phyloP scores from a whole-genome alignment of 163 green algal species.

The Scenedesmus sp. region DNA sequence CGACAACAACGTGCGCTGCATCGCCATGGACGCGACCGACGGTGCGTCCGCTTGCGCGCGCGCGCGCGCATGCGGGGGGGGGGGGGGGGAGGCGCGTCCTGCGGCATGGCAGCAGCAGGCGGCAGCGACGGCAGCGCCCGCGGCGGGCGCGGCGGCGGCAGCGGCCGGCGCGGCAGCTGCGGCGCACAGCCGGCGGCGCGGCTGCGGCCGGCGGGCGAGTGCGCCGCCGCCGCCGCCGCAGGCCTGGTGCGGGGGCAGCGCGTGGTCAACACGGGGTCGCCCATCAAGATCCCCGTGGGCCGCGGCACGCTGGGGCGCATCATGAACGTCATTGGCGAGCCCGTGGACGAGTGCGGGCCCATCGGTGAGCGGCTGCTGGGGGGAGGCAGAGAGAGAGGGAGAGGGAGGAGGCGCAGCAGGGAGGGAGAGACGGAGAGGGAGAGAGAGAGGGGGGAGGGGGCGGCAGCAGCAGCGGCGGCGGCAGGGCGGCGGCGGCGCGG shows the following conservation, averaged over 20 bases:
- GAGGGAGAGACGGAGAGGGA: not conserved
- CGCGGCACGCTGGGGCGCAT: slow-evolving; percentile 97
- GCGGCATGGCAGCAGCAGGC: not conserved
- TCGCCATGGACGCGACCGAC: slow-evolving; percentile 99
- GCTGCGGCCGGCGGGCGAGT: not conserved
- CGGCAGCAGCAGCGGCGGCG: not conserved
- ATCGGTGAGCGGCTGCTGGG: slow-evolving; percentile 77
- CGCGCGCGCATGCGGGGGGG: too few species aligned
- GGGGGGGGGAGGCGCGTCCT: too few species aligned
- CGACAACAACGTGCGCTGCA: slow-evolving; percentile 98
- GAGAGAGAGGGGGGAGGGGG: not conserved
- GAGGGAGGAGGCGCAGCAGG: too few species aligned
- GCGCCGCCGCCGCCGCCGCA: not conserved
- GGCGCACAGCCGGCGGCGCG: not conserved
- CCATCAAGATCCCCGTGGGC: slow-evolving; percentile 98
- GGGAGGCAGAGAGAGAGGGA: too few species aligned
- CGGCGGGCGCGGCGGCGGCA: too few species aligned
- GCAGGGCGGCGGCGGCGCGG: not conserved
- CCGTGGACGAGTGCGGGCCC: slow-evolving; percentile 97
- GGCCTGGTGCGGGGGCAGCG: slow-evolving; percentile 89
- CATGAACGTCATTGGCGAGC: slow-evolving; percentile 99
- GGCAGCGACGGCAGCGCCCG: not conserved
- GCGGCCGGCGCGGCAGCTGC: not conserved
- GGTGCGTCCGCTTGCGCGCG: too few species aligned
- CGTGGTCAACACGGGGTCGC: slow-evolving; percentile 92